phyloP scores from a whole-genome alignment of 805 yeast species.

The Schizosaccharomyces octosporus region DNA sequence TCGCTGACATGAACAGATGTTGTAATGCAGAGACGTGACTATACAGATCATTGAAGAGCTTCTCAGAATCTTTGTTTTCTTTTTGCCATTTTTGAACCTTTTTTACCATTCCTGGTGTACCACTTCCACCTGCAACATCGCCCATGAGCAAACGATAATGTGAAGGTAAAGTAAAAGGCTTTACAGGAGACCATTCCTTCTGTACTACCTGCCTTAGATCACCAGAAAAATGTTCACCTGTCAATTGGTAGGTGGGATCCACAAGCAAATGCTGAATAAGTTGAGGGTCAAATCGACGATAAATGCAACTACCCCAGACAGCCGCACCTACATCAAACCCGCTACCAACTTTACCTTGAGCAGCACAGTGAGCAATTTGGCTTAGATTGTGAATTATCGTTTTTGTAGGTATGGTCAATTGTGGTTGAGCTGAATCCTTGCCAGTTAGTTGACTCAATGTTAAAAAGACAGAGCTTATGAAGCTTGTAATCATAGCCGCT shows the following conservation, averaged over 20 bases:
- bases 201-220: conserved; percentile 10
- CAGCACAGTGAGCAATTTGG: conserved; percentile 75
- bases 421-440: background rate
- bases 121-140: conserved; percentile 77
- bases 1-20: conserved; percentile 5
- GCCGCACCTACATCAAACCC: conserved; percentile 97
- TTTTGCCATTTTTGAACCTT: conserved; percentile 50
- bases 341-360: conserved; percentile 87
- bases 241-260: conserved; percentile 14
- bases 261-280: background rate
- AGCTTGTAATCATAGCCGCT: conserved; percentile 70
- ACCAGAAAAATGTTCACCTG: conserved; percentile 4
- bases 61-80: conserved; percentile 16
- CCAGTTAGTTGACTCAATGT: conserved; percentile 8
- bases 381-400: conserved; percentile 51
- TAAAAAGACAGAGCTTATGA: conserved; percentile 43
- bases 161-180: conserved; percentile 38
- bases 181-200: conserved; percentile 12
- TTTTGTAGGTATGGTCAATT: conserved; percentile 5
- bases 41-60: conserved; percentile 32
- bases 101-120: conserved; percentile 73
- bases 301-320: conserved; percentile 65
- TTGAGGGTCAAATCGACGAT: conserved; percentile 47
- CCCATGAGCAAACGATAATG: conserved; percentile 64
- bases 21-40: conserved; percentile 35